Evolutionary conservation across 169 alveolate species (phyloP).

Genomic region (Cryptosporidium andersoni): DNA sequence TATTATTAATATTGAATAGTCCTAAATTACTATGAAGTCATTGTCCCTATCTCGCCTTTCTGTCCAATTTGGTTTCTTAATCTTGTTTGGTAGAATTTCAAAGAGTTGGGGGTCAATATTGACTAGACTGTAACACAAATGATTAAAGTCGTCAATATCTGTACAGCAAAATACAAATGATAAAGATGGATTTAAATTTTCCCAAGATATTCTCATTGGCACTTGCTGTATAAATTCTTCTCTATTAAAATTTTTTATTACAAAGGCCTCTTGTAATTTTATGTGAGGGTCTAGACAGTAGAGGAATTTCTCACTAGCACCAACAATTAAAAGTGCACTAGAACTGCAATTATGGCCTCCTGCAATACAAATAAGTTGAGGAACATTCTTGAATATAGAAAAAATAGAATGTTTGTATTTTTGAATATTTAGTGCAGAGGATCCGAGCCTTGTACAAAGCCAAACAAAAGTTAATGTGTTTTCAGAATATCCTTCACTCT

Average conservation of each 20-base stretch:
- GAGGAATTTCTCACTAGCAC: constrained; percentile 15
- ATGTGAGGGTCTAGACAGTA: constrained; percentile 65
- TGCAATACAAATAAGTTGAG: constrained; percentile 57
- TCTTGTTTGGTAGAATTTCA: constrained; percentile 1
- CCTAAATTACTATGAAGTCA: no score
- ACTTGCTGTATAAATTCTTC: constrained; percentile 43
- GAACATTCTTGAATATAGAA: constrained; percentile 15
- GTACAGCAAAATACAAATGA: constrained; percentile 31
- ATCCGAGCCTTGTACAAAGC: constrained; percentile 51
- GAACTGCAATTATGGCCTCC: constrained; percentile 44
- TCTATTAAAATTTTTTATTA: constrained; percentile 9
- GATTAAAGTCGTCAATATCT: constrained; percentile 29
- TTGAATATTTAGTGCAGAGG: constrained; percentile 11
- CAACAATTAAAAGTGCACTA: constrained; percentile 40
- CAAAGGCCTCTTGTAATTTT: constrained; percentile 11
- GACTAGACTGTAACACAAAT: constrained; percentile 13
- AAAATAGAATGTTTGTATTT: constrained; percentile 40
- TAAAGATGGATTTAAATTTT: constrained; percentile 40
- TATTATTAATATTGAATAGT: no score
- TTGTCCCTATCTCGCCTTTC: no score
- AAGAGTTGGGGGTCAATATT: constrained; percentile 36
- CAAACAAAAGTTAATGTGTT: constrained; percentile 41
- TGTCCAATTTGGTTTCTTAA: no score
- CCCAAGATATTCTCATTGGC: constrained; percentile 56
- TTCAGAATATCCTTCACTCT: not conserved